These are phyloP conservation scores for Jatropha podagrica DNA, from an alignment of 441 rosid genomes.

Conservation along the genomic window DNA sequence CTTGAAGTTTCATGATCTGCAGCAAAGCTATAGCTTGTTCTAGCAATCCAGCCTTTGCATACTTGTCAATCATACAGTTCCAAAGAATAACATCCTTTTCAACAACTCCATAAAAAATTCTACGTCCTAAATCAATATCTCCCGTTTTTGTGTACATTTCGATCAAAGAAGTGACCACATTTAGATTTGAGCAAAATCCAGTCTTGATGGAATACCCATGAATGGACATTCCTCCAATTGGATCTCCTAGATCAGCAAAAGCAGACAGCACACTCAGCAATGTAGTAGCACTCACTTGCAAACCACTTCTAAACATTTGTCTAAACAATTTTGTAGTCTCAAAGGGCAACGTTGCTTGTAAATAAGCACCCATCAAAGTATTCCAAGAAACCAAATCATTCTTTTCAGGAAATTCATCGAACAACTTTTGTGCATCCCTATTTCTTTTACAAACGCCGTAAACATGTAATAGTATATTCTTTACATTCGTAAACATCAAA, in stretches of 20 bases:
- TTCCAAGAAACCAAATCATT: constrained; percentile 58
- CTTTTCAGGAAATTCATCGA: constrained; percentile 48
- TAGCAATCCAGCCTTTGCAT: constrained; percentile 52
- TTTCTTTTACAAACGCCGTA: neutral
- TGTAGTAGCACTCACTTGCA: constrained; percentile 37
- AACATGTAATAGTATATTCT: constrained; percentile 32
- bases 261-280: constrained; percentile 44
- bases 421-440: constrained; percentile 26
- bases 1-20: constrained; percentile 47
- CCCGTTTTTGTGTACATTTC: constrained; percentile 51
- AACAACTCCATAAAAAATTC: constrained; percentile 38
- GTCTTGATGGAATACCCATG: constrained; percentile 50
- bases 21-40: constrained; percentile 49
- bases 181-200: constrained; percentile 40
- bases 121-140: constrained; percentile 38
- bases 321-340: constrained; percentile 35
- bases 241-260: constrained; percentile 40
- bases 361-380: constrained; percentile 53
- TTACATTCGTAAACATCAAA: constrained; percentile 24
- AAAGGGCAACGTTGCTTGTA: constrained; percentile 37
- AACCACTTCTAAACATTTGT: constrained; percentile 32
- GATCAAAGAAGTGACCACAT: constrained; percentile 52
- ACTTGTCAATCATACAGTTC: constrained; percentile 67
- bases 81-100: constrained; percentile 52
- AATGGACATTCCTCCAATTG: constrained; percentile 37